A percentile compares a stretch with the other conserved stretches of the same genome.
phyloP scores from a whole-genome alignment of 176 grass and related monocot genomes.

The Ensete glaucum region DNA sequence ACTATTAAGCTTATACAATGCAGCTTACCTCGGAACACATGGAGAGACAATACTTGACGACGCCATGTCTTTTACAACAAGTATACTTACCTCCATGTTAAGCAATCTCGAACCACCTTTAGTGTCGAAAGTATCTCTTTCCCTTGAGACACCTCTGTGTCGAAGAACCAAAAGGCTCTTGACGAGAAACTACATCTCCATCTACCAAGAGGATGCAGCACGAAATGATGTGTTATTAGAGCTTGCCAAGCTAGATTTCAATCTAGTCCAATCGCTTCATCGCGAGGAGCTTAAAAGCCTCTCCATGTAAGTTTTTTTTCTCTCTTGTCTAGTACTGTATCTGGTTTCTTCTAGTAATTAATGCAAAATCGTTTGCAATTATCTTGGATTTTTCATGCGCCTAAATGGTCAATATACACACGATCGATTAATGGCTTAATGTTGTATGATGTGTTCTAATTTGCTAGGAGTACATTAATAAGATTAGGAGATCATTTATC shows the following conservation, averaged over 20 bases:
- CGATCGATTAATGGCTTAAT: too few relatives aligned
- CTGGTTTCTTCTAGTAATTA: too few relatives aligned
- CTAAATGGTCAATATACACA: too few relatives aligned
- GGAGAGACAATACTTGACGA: constrained; percentile 12
- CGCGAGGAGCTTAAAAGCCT: constrained; percentile 11
- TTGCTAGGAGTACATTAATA: too few relatives aligned
- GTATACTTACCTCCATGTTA: background rate
- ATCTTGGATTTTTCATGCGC: too few relatives aligned
- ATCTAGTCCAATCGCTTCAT: constrained; percentile 24
- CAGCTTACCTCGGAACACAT: background rate
- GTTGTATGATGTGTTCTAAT: too few relatives aligned
- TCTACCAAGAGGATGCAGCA: constrained; percentile 4
- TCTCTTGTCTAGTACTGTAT: too few relatives aligned
- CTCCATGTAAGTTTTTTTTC: too few relatives aligned
- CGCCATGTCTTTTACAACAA: background rate
- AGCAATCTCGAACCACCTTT: background rate
- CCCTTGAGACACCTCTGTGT: constrained; percentile 7
- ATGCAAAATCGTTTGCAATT: too few relatives aligned
- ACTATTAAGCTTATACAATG: background rate
- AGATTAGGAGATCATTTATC: too few relatives aligned
- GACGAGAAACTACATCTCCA: constrained; percentile 22
- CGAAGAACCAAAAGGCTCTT: constrained; percentile 20
- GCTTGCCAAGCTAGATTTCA: background rate
- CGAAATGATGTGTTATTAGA: constrained; percentile 2
- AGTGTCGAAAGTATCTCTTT: background rate